Base-by-base conservation (phyloP, 352 stramenopile genomes). In the Phytophthora constricta region DNA sequence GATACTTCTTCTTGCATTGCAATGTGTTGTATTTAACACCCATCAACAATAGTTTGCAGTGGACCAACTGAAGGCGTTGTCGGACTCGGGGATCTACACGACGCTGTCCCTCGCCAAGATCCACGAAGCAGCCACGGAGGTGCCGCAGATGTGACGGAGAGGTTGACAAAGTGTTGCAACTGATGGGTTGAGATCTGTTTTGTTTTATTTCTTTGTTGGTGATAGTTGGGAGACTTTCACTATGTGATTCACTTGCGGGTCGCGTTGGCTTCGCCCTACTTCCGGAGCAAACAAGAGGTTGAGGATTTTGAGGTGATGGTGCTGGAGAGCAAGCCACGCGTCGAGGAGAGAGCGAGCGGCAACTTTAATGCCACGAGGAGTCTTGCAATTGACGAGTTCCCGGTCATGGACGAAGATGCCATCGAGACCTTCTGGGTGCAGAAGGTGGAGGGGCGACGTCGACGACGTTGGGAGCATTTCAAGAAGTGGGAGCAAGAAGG, bases 371-470 rank as follows among this genome's bases (percentile, higher is more conserved):
- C 55, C 19, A 65, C 68, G 7, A 72, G 73, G 9, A 93, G 76
- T 52, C 89, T 97, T 61, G 87, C 87, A 19, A 95, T 97, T 49
- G 82, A 95, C 45, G 76, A 86, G 52, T 96, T 97, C 58, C 87
- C 89, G 0, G 79, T 87, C n/a, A 96, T 97, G 89, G 77, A 90
- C 45, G 82, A 91, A 10, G 70, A 84, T 41, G 86, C 85, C 25
- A 90, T 93, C 31, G 86, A 97, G 49, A 50, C 62, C 20, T 96
- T 90, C 48, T 94, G 86, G 86, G 79, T 92, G 59, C 42, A 75
- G 17, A 92, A 89, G 82, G 82, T 93, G 16, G 81, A 93, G 46
- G 55, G 71, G 1, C 59, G 71, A 19, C 74, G 82, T 5, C 56
- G 28, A 16, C 66, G 76, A 11, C 83, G 83, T 8, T 60, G 56